phyloP scores from a whole-genome alignment of 192 early-diverging fungal species.

The Dissophora ornata region DNA sequence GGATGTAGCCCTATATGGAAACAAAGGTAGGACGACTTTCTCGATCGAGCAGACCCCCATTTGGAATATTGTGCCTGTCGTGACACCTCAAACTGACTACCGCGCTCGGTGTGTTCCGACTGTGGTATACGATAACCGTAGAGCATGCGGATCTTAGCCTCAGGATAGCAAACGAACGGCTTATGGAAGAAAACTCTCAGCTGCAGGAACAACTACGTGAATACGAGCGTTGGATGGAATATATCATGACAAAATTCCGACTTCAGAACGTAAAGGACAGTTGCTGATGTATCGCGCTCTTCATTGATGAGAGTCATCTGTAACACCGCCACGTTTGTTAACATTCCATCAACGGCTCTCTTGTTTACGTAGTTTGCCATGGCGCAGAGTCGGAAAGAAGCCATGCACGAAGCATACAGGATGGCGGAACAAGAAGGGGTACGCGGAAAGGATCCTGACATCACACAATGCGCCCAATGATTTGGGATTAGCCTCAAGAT shows the following conservation, averaged over 20 bases:
- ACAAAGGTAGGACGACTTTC: too few species aligned
- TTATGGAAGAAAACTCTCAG: slow-evolving; percentile 45
- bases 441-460: too few species aligned
- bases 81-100: too few species aligned
- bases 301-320: neutral
- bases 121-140: too few species aligned
- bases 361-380: slow-evolving; percentile 36
- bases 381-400: slow-evolving; percentile 52
- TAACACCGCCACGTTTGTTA: too few species aligned
- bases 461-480: too few species aligned
- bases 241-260: slow-evolving; percentile 50
- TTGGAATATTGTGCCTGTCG: too few species aligned
- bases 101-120: too few species aligned
- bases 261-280: slow-evolving; percentile 52
- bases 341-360: too few species aligned
- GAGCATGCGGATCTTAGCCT: slow-evolving; percentile 41
- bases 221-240: slow-evolving; percentile 51
- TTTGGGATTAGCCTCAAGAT: too few species aligned
- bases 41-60: too few species aligned
- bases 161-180: slow-evolving; percentile 46
- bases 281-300: neutral
- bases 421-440: slow-evolving; percentile 53
- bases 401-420: slow-evolving; percentile 49
- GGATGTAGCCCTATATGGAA: slow-evolving; percentile 2
- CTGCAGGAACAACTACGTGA: slow-evolving; percentile 48